These are phyloP conservation scores for Thuja plicata DNA, from an alignment of 83 land plant genomes.

Conservation along the genomic window DNA sequence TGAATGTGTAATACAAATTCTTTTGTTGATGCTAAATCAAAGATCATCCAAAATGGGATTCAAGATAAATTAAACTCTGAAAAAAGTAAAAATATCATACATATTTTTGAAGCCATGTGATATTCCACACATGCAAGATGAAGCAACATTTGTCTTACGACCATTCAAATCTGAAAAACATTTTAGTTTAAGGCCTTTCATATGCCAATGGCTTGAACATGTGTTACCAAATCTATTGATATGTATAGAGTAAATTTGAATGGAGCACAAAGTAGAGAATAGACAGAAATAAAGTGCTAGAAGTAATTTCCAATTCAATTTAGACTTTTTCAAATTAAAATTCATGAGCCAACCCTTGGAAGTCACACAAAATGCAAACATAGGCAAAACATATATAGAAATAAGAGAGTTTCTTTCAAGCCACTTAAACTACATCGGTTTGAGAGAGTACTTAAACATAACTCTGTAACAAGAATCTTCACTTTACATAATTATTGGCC, in stretches of 20 bases:
- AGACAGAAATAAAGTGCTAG: neutral
- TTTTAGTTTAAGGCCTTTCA: too few relatives aligned
- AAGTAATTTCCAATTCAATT: neutral
- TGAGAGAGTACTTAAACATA: neutral
- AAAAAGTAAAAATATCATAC: neutral
- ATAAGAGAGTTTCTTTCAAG: neutral
- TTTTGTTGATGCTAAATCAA: neutral
- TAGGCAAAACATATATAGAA: neutral
- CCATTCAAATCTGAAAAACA: neutral
- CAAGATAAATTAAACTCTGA: neutral
- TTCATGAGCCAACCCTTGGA: too few relatives aligned
- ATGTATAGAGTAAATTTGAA: too few relatives aligned
- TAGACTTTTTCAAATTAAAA: neutral
- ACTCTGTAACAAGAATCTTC: neutral
- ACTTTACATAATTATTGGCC: neutral
- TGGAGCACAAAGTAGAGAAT: neutral
- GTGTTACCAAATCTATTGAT: neutral
- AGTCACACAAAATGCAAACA: neutral
- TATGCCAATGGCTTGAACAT: too few relatives aligned
- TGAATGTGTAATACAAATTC: too few relatives aligned
- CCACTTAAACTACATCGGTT: neutral
- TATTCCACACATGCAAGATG: neutral
- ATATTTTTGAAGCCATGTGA: too few relatives aligned
- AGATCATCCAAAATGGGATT: neutral
- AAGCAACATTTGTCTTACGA: neutral